Evolutionary conservation across 2,329 filamentous ascomycete genomes (phyloP).

Genomic region (Aspergillus pseudoglaucus): DNA sequence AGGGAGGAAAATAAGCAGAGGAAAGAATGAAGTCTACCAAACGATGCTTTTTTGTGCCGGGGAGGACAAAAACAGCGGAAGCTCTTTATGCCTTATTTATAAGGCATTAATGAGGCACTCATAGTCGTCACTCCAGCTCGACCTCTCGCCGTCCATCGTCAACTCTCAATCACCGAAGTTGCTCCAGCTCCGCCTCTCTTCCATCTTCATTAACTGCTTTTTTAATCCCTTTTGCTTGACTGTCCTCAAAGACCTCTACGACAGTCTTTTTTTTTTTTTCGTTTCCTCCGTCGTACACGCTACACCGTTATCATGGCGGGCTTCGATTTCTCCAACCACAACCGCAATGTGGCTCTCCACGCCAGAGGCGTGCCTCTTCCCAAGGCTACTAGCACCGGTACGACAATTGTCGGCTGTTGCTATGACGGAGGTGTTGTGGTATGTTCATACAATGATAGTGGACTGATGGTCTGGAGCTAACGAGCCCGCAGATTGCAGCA

Average conservation of each 20-base stretch:
- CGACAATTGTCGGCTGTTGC: slow-evolving; percentile 96
- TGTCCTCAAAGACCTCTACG: slow-evolving; percentile 17
- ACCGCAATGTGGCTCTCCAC: slow-evolving; percentile 94
- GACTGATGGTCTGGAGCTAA: slow-evolving; percentile 12
- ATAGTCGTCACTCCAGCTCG: slow-evolving; percentile 37
- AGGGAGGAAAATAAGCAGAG: neutral
- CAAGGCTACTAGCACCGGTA: slow-evolving; percentile 97
- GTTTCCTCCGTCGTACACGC: slow-evolving; percentile 23
- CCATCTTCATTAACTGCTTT: slow-evolving; percentile 19
- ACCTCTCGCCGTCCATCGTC: slow-evolving; percentile 10
- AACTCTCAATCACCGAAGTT: slow-evolving; percentile 8
- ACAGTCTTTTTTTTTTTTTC: slow-evolving; percentile 8
- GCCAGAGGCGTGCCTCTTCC: slow-evolving; percentile 88
- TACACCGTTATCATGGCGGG: slow-evolving; percentile 66
- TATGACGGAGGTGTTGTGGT: slow-evolving; percentile 95
- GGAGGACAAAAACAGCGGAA: slow-evolving; percentile 17
- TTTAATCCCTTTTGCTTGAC: neutral
- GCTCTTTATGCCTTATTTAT: slow-evolving; percentile 5
- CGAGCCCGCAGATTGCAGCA: slow-evolving; percentile 69
- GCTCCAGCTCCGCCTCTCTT: slow-evolving; percentile 25
- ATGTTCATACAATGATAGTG: slow-evolving; percentile 30
- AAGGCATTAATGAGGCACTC: slow-evolving; percentile 4
- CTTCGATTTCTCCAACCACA: slow-evolving; percentile 99
- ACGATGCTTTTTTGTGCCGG: neutral
- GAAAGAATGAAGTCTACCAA: neutral